Percentiles rank a stretch among this genome's conserved stretches.
Evolutionary conservation across 2,329 filamentous ascomycete species (phyloP).

Genomic region (Metarhizium rileyi): DNA sequence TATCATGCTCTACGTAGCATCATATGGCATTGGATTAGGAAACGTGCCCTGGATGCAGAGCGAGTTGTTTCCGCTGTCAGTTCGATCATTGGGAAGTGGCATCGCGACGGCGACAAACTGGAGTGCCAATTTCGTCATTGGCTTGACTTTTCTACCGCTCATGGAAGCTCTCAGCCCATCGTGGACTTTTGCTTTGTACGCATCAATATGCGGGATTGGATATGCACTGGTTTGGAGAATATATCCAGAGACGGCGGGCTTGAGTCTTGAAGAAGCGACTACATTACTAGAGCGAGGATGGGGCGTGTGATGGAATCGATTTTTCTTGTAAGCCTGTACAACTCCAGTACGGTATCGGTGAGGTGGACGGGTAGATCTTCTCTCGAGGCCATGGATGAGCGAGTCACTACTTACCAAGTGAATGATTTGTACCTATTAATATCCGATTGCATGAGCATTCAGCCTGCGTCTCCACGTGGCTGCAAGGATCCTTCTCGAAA

Average conservation of each 20-base stretch:
- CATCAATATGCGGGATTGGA: constrained; percentile 55
- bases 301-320: constrained; percentile 46
- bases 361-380: background rate
- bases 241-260: constrained; percentile 78
- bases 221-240: constrained; percentile 62
- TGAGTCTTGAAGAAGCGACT: constrained; percentile 73
- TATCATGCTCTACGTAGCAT: constrained; percentile 74
- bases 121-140: constrained; percentile 77
- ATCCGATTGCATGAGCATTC: no score
- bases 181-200: constrained; percentile 78
- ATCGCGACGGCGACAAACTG: constrained; percentile 76
- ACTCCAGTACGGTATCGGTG: no score
- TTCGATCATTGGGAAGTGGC: constrained; percentile 63
- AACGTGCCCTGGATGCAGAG: constrained; percentile 96
- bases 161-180: constrained; percentile 66
- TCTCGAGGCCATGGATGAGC: no score
- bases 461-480: no score
- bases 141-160: constrained; percentile 78
- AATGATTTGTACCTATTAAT: no score
- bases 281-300: constrained; percentile 61
- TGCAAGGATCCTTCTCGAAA: no score
- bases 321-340: no score
- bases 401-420: no score
- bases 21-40: constrained; percentile 79
- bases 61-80: constrained; percentile 74